Conservation (phyloP, 176 grass and related monocot genomes). For the Olyra latifolia region DNA sequence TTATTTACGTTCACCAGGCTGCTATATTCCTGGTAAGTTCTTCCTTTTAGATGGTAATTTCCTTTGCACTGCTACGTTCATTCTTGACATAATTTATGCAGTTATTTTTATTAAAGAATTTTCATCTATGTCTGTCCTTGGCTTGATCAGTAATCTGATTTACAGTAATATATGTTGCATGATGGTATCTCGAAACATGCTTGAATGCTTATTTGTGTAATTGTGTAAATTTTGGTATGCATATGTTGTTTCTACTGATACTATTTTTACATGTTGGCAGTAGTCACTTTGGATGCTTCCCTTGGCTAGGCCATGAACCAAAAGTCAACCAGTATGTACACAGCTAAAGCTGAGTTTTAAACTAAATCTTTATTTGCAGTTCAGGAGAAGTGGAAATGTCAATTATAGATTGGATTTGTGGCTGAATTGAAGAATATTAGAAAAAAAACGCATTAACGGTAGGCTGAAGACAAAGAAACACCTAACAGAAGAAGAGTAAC, state of each 20-base stretch:
- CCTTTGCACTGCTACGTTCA: neutral
- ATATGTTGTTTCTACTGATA: neutral
- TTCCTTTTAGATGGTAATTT: neutral
- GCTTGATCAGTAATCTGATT: neutral
- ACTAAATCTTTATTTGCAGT: neutral
- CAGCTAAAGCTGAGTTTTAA: neutral
- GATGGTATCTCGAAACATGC: neutral
- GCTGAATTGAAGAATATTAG: no score
- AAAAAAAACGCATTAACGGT: no score
- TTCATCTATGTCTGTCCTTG: neutral
- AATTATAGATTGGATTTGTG: no score
- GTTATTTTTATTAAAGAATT: neutral
- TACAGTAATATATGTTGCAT: no score
- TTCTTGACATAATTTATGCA: constrained; percentile 6
- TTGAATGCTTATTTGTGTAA: neutral
- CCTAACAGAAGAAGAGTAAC: no score
- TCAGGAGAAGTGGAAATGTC: constrained; percentile 1
- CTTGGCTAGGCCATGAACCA: neutral
- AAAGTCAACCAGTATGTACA: neutral
- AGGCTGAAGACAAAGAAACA: no score
- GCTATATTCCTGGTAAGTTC: neutral
- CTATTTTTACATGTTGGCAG: neutral
- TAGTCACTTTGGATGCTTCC: neutral
- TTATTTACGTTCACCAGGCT: neutral
- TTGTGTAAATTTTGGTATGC: constrained; percentile 19